phyloP scores from a whole-genome alignment of 306 rosid genomes.

The Begonia masoniana region DNA sequence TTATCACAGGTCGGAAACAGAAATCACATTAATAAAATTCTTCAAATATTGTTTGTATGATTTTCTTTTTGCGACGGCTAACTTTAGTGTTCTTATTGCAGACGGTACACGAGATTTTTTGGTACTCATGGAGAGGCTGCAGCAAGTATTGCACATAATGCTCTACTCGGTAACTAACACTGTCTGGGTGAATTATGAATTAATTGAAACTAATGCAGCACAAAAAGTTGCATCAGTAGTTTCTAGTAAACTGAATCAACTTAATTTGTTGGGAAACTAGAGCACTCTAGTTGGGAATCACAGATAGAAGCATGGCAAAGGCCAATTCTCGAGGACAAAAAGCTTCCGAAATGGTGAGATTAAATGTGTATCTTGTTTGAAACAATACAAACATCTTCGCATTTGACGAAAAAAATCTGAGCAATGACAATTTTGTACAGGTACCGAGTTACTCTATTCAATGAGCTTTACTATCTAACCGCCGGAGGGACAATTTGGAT shows the following conservation, averaged over 20 bases:
- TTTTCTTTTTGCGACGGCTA: neutral
- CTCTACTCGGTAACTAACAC: constrained; percentile 46
- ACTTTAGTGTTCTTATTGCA: constrained; percentile 11
- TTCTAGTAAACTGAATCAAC: neutral
- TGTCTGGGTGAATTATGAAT: too few relatives aligned
- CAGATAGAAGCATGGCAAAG: constrained; percentile 93
- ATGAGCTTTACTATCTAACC: constrained; percentile 84
- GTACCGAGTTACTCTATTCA: constrained; percentile 82
- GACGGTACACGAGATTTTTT: constrained; percentile 89
- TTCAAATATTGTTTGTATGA: too few relatives aligned
- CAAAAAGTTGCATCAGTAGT: too few relatives aligned
- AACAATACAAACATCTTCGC: too few relatives aligned
- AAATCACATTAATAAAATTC: neutral
- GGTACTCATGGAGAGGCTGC: constrained; percentile 71
- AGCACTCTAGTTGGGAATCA: constrained; percentile 66
- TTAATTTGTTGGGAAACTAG: constrained; percentile 16
- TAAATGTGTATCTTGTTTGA: constrained; percentile 1
- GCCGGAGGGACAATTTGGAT: constrained; percentile 95
- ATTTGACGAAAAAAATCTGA: too few relatives aligned
- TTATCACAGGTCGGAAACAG: constrained; percentile 59
- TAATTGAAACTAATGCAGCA: too few relatives aligned
- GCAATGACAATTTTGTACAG: constrained; percentile 23
- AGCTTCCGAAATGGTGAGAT: constrained; percentile 88
- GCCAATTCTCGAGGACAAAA: constrained; percentile 80
- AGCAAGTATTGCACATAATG: constrained; percentile 73